Evolutionary conservation across 2,329 filamentous ascomycete genomes (phyloP), one percentile per base, ranked within the genome.

Genomic region (Diaporthe citri): DNA sequence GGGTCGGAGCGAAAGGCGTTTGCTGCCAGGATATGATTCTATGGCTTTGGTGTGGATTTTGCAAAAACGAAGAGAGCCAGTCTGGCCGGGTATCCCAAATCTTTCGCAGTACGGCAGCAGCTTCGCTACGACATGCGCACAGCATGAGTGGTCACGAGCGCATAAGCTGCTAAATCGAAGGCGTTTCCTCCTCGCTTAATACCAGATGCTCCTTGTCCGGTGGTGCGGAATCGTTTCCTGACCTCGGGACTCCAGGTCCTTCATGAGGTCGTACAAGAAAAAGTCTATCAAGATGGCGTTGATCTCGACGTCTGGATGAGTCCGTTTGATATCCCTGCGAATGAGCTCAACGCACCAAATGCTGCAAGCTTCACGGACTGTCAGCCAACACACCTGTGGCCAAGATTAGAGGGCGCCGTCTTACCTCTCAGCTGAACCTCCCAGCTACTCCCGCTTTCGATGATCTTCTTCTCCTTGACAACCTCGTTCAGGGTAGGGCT

Each of bases 251-350:
- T 98, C 96, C 81, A 94, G 83, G 81, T 95, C 93, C 83, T 98
- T 99, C 85, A 97, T 95, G 25, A 93, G 92, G 85, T 99, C 97
- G 82, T 99, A 99, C 73, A 99, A 86, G 83, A 98, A 98, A 85
- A 98, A 99, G 84, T 99, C 97, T 77, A 99, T 97, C 79, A 99
- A 84, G 52, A 98, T 95, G 36, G 97, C 96, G 82, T 99, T 99
- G 79, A 93, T 84, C 71, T 90, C 87, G 1, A 92, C 88, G 13
- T 93, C 91, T 1, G 95, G 94, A 80, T 98, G 91, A 20, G 90
- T 84, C 60, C 88, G 89, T 74, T 92, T 81, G 69, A 99, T 98
- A 82, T 98, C 94, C 46, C 93, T 90, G 71, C 92, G 89, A 77
- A 99, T 93, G 77, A 98, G 86, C 83, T 99, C 97, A 1, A 98